A percentile compares a stretch with the other conserved stretches of the same genome.
phyloP scores from a whole-genome alignment of 1,284 basidiomycete species.

The Tilletiopsis washingtonensis region DNA sequence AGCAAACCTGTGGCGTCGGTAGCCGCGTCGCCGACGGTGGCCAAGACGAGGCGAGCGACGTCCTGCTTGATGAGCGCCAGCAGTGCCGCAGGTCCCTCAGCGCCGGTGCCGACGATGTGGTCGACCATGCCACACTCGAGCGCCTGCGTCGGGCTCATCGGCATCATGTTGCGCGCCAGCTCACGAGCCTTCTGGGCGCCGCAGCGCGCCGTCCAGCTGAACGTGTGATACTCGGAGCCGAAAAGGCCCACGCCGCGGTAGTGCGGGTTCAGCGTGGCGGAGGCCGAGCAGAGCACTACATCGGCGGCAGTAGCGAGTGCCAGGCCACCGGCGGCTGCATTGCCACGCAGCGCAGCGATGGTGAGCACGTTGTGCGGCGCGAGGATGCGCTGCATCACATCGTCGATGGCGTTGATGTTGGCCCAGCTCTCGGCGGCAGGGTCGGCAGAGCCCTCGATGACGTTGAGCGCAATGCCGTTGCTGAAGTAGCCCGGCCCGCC shows the following conservation, averaged over 20 bases:
- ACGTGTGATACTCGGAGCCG: slow-evolving; percentile 51
- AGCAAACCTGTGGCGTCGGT: not conserved
- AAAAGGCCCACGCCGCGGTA: slow-evolving; percentile 51
- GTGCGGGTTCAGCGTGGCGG: slow-evolving; percentile 51
- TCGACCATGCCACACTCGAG: slow-evolving; percentile 21
- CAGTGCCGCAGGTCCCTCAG: slow-evolving; percentile 4
- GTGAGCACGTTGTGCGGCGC: slow-evolving; percentile 49
- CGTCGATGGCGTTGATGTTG: slow-evolving; percentile 51
- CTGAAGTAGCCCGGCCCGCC: slow-evolving; percentile 49
- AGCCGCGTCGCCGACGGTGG: slow-evolving; percentile 1
- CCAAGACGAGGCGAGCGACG: slow-evolving; percentile 23
- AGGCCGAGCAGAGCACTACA: slow-evolving; percentile 47
- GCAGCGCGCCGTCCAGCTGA: slow-evolving; percentile 49
- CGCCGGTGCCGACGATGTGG: slow-evolving; percentile 14
- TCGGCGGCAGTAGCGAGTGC: slow-evolving; percentile 51
- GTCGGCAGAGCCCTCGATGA: slow-evolving; percentile 49
- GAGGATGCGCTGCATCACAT: slow-evolving; percentile 41
- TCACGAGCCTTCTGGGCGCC: slow-evolving; percentile 43
- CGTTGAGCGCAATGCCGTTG: slow-evolving; percentile 52
- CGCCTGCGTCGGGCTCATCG: slow-evolving; percentile 44
- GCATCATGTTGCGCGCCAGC: slow-evolving; percentile 49
- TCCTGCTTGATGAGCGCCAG: slow-evolving; percentile 11
- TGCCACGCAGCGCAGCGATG: slow-evolving; percentile 50
- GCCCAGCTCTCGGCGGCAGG: slow-evolving; percentile 51
- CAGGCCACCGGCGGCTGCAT: slow-evolving; percentile 52